Evolutionary conservation across 352 stramenopile genomes (phyloP).

Genomic region (Peronospora destructor): DNA sequence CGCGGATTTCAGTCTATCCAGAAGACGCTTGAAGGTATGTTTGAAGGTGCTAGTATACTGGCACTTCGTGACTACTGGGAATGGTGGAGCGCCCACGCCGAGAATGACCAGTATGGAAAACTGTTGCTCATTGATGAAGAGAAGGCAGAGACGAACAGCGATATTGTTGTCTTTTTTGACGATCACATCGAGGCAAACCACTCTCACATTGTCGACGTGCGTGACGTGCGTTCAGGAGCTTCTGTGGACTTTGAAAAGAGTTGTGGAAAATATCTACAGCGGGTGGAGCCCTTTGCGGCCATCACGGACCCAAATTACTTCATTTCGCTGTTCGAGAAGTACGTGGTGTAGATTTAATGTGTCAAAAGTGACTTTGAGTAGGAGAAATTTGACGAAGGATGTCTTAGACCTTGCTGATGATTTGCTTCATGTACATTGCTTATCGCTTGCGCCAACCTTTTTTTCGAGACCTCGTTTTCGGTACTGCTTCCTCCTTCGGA

Average conservation of each 20-base stretch:
- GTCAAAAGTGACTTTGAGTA: neutral
- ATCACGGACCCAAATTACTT: too few relatives aligned
- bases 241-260: too few relatives aligned
- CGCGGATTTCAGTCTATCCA: constrained; percentile 54
- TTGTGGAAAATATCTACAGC: too few relatives aligned
- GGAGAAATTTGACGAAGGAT: neutral
- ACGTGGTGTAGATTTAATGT: neutral
- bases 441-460: constrained; percentile 46
- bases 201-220: too few relatives aligned
- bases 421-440: neutral
- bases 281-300: too few relatives aligned
- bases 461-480: constrained; percentile 46
- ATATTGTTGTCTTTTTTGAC: too few relatives aligned
- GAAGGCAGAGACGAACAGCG: too few relatives aligned
- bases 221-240: too few relatives aligned
- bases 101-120: too few relatives aligned
- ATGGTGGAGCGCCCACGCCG: neutral
- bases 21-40: constrained; percentile 30
- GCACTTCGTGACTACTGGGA: too few relatives aligned
- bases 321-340: constrained; percentile 34
- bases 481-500: constrained; percentile 18
- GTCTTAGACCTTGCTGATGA: neutral
- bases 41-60: constrained; percentile 24
- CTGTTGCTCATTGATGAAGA: too few relatives aligned
- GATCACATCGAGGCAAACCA: constrained; percentile 78